Base-by-base conservation (phyloP, 129 eudicot species). In the Sambucus nigra region DNA sequence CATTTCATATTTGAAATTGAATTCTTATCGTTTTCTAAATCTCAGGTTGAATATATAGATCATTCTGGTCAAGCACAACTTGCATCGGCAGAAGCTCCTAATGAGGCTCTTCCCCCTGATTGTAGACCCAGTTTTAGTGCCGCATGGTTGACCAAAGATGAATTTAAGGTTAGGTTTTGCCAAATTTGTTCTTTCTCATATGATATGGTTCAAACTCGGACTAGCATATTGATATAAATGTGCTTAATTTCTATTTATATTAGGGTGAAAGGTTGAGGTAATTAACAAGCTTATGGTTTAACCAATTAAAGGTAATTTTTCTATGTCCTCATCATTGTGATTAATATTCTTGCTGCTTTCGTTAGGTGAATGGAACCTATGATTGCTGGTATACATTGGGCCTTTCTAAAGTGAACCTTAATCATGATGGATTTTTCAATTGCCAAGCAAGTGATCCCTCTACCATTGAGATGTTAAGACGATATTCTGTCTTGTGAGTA, bases 351-450 rank as follows among this genome's bases (percentile, higher is more conserved):
- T 39, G 39, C 27, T 25, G 27, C 16, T 35, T 69, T 67, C 55
- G 49, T n/a, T 57, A 92, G 99, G 96, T 92, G 53, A 92, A 92
- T 75, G 87, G 74, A 59, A 86, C 93, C 31, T 92, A 86, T 51
- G 87, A 92, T 40, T 92, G 99, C 76, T 82, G 95, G 95, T 92
- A 92, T 69, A 77, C 91, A 5, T 49, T 83, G 73, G 96, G 99
- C 32, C 35, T 76, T 32, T 82, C 96, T 42, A 86, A 80, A 69
- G 75, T 92, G 27, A 76, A 92, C 72, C 71, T 92, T 38, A 70
- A 82, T 66, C 76, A 72, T 20, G 88, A 79, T 50, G 81, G 79
- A 60, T 60, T 82, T 40, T 86, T 82, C 29, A 68, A 81, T 59
- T 92, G 99, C 72, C 84, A 68, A 47, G 84, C 84, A 44, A 72